These are phyloP conservation scores for Rosa rugosa DNA, from an alignment of 306 rosid species.

Conservation along the genomic window DNA sequence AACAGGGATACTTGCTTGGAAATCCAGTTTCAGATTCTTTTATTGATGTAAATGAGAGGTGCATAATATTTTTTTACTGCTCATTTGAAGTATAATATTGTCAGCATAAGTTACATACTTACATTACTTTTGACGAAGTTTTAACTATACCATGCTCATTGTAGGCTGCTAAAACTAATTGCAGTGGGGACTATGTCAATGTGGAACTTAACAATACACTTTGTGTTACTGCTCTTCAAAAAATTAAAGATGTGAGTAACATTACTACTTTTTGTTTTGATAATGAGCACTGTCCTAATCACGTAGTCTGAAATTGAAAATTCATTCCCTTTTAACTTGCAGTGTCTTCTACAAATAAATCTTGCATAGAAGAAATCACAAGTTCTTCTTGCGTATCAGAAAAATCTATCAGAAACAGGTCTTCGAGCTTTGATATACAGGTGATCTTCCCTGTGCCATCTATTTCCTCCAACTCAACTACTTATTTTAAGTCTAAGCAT, in stretches of 20 bases:
- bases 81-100: neutral
- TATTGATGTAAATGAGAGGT: slow-evolving; percentile 24
- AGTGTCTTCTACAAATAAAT: slow-evolving; percentile 31
- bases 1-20: slow-evolving; percentile 31
- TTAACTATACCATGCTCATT: neutral
- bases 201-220: slow-evolving; percentile 1
- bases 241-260: slow-evolving; percentile 13
- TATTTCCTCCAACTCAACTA: neutral
- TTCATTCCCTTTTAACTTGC: neutral
- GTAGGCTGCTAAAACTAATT: slow-evolving; percentile 25
- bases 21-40: slow-evolving; percentile 25
- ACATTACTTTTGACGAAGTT: neutral
- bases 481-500: neutral
- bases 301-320: neutral
- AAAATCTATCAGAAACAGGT: slow-evolving; percentile 28
- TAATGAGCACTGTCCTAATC: neutral
- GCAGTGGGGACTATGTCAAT: slow-evolving; percentile 27
- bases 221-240: slow-evolving; percentile 2
- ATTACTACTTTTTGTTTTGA: neutral
- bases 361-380: slow-evolving; percentile 14
- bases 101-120: neutral
- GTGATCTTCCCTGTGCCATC: neutral
- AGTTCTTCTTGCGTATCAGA: slow-evolving; percentile 24
- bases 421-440: slow-evolving; percentile 35
- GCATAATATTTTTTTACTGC: neutral